These are phyloP conservation scores for Sporothrix pallida DNA, from an alignment of 2,329 filamentous ascomycete species.

Conservation along the genomic window DNA sequence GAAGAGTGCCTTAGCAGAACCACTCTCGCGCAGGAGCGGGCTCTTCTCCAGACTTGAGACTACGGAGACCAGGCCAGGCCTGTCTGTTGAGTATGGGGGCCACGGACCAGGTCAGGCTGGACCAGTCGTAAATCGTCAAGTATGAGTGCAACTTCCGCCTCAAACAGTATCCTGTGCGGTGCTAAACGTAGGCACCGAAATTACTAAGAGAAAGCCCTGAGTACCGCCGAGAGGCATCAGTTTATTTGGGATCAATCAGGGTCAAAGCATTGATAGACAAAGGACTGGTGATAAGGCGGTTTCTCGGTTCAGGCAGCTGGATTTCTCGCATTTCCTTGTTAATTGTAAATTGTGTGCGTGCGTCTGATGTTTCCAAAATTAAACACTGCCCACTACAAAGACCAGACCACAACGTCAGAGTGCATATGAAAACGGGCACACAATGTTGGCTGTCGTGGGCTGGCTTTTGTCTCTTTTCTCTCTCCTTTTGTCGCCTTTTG, in stretches of 20 bases:
- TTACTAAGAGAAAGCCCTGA: not conserved
- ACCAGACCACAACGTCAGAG: slow-evolving; percentile 19
- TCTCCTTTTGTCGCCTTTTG: not conserved
- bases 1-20: slow-evolving; percentile 28
- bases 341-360: slow-evolving; percentile 1
- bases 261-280: not conserved
- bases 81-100: not conserved
- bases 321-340: not conserved
- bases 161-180: not conserved
- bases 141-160: not conserved
- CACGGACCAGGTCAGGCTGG: not conserved
- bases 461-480: not conserved
- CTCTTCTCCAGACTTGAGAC: slow-evolving; percentile 14
- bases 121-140: not conserved
- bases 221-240: slow-evolving; percentile 3
- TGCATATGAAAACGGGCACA: not conserved
- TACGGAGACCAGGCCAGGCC: not conserved
- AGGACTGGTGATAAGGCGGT: not conserved
- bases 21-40: slow-evolving; percentile 25
- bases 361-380: slow-evolving; percentile 17
- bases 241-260: not conserved
- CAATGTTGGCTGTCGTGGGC: too few species aligned
- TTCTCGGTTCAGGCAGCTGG: not conserved
- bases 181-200: not conserved
- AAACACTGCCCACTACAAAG: not conserved